Conservation (phyloP, 768 basidiomycete genomes). For the Boletellus sp. region DNA sequence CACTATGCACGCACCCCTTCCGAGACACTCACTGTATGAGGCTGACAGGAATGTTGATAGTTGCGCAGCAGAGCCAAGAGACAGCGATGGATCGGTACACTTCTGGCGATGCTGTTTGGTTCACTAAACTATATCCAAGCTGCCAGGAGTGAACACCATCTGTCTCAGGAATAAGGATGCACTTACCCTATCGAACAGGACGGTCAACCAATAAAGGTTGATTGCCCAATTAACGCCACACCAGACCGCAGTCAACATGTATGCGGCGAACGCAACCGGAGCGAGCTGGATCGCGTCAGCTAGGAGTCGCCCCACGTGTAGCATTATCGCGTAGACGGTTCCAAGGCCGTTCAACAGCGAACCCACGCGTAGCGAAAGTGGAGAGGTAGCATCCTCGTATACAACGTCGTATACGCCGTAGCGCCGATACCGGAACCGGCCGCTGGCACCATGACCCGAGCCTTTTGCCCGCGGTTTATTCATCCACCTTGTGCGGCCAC, state of each 20-base stretch:
- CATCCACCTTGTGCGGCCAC: neutral
- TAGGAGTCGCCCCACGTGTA: conserved; percentile 6
- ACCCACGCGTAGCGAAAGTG: neutral
- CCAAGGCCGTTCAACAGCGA: neutral
- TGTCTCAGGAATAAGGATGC: neutral
- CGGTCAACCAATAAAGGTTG: conserved; percentile 33
- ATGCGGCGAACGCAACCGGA: conserved; percentile 15
- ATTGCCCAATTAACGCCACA: conserved; percentile 31
- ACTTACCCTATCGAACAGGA: conserved; percentile 28
- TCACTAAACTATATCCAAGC: conserved; percentile 11
- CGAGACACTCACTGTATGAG: conserved; percentile 19
- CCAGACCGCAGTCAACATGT: conserved; percentile 32
- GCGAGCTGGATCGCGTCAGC: conserved; percentile 21
- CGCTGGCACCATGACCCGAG: neutral
- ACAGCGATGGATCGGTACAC: conserved; percentile 20
- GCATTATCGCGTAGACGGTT: neutral
- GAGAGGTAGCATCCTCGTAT: conserved; percentile 14
- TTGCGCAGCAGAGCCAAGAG: conserved; percentile 27
- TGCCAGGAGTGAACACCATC: conserved; percentile 1
- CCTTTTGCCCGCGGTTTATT: neutral
- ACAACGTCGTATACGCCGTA: conserved; percentile 22
- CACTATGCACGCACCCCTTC: neutral
- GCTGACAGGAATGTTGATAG: conserved; percentile 21
- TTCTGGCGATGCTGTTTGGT: neutral
- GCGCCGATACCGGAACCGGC: conserved; percentile 11